These are phyloP conservation scores for Coprinopsis cinerea DNA, from an alignment of 768 basidiomycete genomes.

Conservation along the genomic window DNA sequence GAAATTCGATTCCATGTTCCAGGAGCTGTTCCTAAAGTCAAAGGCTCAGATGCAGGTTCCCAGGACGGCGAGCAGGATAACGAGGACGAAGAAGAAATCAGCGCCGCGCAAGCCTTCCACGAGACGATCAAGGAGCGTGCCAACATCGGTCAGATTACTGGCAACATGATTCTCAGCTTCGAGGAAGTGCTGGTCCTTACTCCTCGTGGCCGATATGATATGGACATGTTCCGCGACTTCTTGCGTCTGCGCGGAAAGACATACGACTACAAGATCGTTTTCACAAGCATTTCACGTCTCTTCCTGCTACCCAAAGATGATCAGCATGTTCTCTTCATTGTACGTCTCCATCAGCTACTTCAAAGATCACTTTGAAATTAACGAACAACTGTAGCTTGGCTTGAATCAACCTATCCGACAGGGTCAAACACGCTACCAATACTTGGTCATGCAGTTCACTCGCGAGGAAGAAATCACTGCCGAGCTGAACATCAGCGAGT, in stretches of 20 bases:
- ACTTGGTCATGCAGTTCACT: conserved; percentile 97
- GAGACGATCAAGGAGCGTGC: conserved; percentile 95
- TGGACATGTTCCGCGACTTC: conserved; percentile 97
- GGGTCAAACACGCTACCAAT: conserved; percentile 97
- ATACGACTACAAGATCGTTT: conserved; percentile 97
- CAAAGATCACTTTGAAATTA: conserved; percentile 1
- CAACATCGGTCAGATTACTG: conserved; percentile 85
- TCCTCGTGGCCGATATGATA: conserved; percentile 93
- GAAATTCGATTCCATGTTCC: conserved; percentile 98
- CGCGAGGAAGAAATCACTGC: conserved; percentile 96
- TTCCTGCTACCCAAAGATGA: conserved; percentile 98
- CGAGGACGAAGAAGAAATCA: conserved; percentile 72
- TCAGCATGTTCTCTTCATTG: conserved; percentile 91
- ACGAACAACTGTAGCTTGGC: conserved; percentile 53
- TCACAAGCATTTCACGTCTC: conserved; percentile 77
- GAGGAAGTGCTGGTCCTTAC: conserved; percentile 93
- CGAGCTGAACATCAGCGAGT: conserved; percentile 91
- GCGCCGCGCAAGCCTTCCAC: conserved; percentile 95
- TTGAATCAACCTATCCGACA: conserved; percentile 92
- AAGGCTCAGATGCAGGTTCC: conserved; percentile 69
- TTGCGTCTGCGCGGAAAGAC: conserved; percentile 95
- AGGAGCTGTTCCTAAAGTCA: conserved; percentile 55
- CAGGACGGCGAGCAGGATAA: conserved; percentile 69
- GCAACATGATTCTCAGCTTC: conserved; percentile 90
- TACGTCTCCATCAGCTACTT: conserved; percentile 33